Base-by-base conservation (phyloP, 2,329 filamentous ascomycete species). In the Aureobasidium zeae region DNA sequence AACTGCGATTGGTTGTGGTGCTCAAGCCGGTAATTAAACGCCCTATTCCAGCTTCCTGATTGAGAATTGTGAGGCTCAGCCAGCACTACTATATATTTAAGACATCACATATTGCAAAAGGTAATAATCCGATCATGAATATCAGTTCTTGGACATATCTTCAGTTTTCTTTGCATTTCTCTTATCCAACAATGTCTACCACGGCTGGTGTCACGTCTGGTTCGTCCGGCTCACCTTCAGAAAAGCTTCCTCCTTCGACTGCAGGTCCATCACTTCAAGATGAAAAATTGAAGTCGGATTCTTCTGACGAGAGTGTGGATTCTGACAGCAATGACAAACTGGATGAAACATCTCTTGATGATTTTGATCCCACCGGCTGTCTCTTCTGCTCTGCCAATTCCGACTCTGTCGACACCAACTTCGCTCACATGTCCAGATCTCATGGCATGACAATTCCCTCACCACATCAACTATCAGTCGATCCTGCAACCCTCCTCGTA, bases 361-460 rank as follows among this genome's bases (percentile, higher is more conserved):
- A 25, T 5, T 41, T 22, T n/a, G 20, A 41, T 9, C 13, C 37
- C 15, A 15, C 28, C 19, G 65, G 69, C 51, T 98, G 91, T 60
- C 71, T 98, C 13, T 96, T 98, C 72, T 98, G 91, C 72, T 91
- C 89, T 62, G 83, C 83, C 57, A 72, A 81, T 33, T 93, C 87
- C 0, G 77, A 85, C 0, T 82, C 77, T 10, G 67, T 86, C 6
- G 65, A 77, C 13, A 69, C 88, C 20, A 95, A 88, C 57, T 70
- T 86, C 24, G 68, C 77, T 26, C 91, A 98, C 60, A 98, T 98
- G 91, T 81, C 83, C 59, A 83, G 84, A 48, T 81, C 82, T 55
- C 91, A 98, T 59, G 86, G 89, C 68, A 87, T 95, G 79, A 95
- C 95, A 63, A 81, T 98, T 48, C 91, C 91, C 0, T 91, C 98